Evolutionary conservation across 73 alveolate genomes (phyloP), one percentile per base, ranked within the genome.

Genomic region (Breviolum minutum): DNA sequence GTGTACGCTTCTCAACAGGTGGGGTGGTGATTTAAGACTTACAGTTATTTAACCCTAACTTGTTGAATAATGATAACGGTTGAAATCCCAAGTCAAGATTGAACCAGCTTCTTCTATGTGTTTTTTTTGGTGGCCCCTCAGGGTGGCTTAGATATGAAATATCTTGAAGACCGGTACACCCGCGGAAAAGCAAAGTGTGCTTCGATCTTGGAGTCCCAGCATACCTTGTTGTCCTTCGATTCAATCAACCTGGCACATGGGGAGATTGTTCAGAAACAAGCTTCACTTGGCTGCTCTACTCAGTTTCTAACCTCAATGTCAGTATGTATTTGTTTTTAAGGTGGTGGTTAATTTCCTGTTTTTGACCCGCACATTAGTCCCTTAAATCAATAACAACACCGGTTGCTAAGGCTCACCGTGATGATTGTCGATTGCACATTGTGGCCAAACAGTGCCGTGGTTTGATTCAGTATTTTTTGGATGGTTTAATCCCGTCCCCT

Each of bases 391-490:
- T 8, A 9, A 8, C 20, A n/a, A n/a, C n/a, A n/a, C n/a, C n/a
- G n/a, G n/a, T n/a, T 76, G 24, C 66, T 17, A 48, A 83, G 92
- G 92, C 60, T 83, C 22, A 83, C 92, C 4, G 8, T 83, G 27
- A 83, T 83, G 74, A 60, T 83, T 54, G 74, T 83, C 61, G 92
- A 83, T 60, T 60, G 71, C 60, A 83, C 92, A 48, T 54, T 83
- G 92, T 83, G 92, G 92, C 92, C 92, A 3, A 7, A 10, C n/a
- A 30, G 92, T 7, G 17, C 73, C 92, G 11, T 17, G 92, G 29
- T 20, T 22, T 20, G 5, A 16, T 11, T 80, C 14, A 20, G 17
- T 20, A n/a, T 7, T n/a, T 13, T 71, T 9, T 71, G n/a, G n/a
- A n/a, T n/a, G n/a, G n/a, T n/a, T n/a, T n/a, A n/a, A n/a, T n/a